Evolutionary conservation across 176 grass and related monocot species (phyloP), one percentile per base, ranked within the genome.

Genomic region (Microstegium vimineum): DNA sequence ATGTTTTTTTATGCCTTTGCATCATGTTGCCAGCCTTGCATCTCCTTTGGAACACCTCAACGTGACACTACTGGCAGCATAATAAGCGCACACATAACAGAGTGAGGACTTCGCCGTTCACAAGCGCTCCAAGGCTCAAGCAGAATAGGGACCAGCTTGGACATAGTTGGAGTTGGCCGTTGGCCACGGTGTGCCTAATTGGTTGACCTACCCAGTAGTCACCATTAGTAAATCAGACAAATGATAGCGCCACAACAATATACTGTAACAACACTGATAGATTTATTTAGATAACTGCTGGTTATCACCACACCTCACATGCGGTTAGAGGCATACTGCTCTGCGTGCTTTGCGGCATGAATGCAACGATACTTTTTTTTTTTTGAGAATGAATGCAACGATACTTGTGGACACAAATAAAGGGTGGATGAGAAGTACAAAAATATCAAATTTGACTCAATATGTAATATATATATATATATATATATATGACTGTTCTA

Each of bases 341-440:
- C n/a, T 69, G 60, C 32, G 10, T 28, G 8, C 45, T 51, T 85
- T 86, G 42, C 75, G 69, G 41, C 74, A 8, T 33, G 76, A 77
- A 37, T 47, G 35, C 62, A 32, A 46, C 13, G 43, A 46, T 46
- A 13, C 12, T 9, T 38, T n/a, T n/a, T n/a, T n/a, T n/a, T n/a
- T n/a, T n/a, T n/a, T n/a, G n/a, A n/a, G n/a, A n/a, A 8, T 33
- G 76, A 77, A 37, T 47, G 35, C 62, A 32, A 46, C 13, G 43
- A 46, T 46, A 13, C 12, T 9, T 38, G 14, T 4, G 14, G 43
- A 15, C 13, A 46, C 37, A 38, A 10, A 38, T 38, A 38, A 38
- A 38, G 37, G 6, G 37, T 38, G 6, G 1, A 38, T 8, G 6
- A 37, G 36, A 7, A 37, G 6, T 37, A 37, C 2, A 38, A 38